Evolutionary conservation across 805 yeast species (phyloP).

Genomic region (Wickerhamiella sorbophila): DNA sequence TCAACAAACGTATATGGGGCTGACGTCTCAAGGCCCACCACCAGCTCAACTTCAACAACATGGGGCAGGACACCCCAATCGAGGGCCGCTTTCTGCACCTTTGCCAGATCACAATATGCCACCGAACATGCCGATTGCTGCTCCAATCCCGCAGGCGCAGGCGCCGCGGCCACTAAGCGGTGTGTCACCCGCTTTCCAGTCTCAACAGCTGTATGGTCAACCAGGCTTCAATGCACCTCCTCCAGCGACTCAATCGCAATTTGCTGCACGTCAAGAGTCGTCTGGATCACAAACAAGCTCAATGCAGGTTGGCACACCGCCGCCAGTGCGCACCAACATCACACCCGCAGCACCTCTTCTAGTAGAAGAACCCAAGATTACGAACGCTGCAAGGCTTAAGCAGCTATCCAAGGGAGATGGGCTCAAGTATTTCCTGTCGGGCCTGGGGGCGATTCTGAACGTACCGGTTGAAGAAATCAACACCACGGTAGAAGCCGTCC

Average conservation of each 20-base stretch:
- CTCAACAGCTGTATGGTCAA: background rate
- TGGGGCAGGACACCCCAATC: slow-evolving; percentile 7
- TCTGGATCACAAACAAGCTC: background rate
- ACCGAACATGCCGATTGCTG: background rate
- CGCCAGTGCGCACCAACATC: background rate
- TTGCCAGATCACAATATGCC: background rate
- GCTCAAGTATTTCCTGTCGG: slow-evolving; percentile 21
- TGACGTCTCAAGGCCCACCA: slow-evolving; percentile 2
- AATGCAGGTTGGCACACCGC: background rate
- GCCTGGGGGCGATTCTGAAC: slow-evolving; percentile 25
- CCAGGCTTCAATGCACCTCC: background rate
- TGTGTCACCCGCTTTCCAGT: background rate
- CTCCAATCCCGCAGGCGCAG: background rate
- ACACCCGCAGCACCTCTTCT: slow-evolving; percentile 6
- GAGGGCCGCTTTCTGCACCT: background rate
- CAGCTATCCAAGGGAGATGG: slow-evolving; percentile 23
- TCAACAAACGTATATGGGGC: slow-evolving; percentile 11
- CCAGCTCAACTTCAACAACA: slow-evolving; percentile 1
- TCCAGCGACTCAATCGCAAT: background rate
- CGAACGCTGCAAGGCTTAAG: slow-evolving; percentile 17
- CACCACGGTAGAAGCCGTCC: slow-evolving; percentile 6
- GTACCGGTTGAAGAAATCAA: slow-evolving; percentile 22
- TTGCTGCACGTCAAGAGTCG: background rate
- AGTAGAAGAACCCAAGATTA: slow-evolving; percentile 14
- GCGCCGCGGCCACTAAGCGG: background rate